phyloP scores from a whole-genome alignment of 2,329 filamentous ascomycete species.

The Alternaria brassicicola region DNA sequence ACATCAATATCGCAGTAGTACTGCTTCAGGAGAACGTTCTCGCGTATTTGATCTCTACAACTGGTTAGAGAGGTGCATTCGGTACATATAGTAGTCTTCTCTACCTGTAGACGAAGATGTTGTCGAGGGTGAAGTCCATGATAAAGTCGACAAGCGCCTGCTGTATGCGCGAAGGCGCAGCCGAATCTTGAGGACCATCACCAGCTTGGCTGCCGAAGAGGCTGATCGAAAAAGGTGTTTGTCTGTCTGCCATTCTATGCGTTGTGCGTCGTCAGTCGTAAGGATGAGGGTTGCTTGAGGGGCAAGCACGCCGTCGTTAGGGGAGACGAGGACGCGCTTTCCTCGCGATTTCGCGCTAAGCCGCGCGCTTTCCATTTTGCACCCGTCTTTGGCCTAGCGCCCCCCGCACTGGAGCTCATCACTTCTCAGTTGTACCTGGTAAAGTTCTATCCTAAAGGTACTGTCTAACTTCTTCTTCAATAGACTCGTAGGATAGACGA shows the following conservation, averaged over 20 bases:
- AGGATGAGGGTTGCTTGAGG: constrained; percentile 20
- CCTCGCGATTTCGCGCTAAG: constrained; percentile 18
- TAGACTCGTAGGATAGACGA: too few species aligned
- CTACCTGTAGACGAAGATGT: constrained; percentile 88
- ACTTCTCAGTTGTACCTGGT: neutral
- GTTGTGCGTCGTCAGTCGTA: constrained; percentile 15
- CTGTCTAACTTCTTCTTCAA: too few species aligned
- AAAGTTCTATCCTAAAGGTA: too few species aligned
- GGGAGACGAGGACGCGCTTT: constrained; percentile 26
- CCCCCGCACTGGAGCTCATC: neutral
- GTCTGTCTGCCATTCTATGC: constrained; percentile 65
- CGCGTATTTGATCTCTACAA: constrained; percentile 85
- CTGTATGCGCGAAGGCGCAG: constrained; percentile 61
- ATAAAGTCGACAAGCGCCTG: constrained; percentile 87
- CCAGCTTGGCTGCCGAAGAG: constrained; percentile 65
- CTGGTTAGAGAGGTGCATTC: constrained; percentile 40
- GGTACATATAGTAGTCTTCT: neutral
- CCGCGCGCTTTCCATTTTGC: constrained; percentile 19
- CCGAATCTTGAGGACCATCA: constrained; percentile 40
- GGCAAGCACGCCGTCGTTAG: constrained; percentile 25
- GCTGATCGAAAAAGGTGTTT: constrained; percentile 83
- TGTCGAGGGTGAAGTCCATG: constrained; percentile 91
- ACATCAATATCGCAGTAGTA: constrained; percentile 98
- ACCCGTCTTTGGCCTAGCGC: constrained; percentile 12
- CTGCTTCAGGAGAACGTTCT: constrained; percentile 92